A percentile compares a stretch with the other conserved stretches of the same genome.
phyloP scores from a whole-genome alignment of 148 eudicot species.

The Rhododendron mucronatum region DNA sequence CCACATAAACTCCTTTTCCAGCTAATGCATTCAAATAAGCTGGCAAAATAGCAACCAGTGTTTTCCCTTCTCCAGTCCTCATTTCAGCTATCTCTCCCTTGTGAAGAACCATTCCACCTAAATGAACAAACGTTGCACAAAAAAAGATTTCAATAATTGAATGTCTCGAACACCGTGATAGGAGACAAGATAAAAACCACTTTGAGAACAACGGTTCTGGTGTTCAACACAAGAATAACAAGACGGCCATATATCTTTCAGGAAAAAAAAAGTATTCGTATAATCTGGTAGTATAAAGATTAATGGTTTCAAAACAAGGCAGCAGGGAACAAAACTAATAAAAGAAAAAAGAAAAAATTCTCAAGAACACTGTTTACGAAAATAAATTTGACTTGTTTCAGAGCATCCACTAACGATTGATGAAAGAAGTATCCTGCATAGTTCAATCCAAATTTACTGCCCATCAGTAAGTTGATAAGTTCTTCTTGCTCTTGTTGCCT shows the following conservation, averaged over 20 bases:
- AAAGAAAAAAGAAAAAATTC: background rate
- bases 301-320: background rate
- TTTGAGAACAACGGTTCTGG: background rate
- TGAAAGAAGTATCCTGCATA: background rate
- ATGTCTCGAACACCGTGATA: background rate
- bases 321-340: background rate
- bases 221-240: background rate
- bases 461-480: background rate
- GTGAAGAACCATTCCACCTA: conserved; percentile 97
- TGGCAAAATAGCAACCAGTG: conserved; percentile 90
- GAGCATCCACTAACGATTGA: background rate
- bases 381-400: background rate
- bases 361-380: background rate
- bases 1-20: conserved; percentile 88
- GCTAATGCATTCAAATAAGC: conserved; percentile 89
- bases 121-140: background rate
- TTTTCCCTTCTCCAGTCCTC: conserved; percentile 99
- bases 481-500: background rate
- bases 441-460: background rate
- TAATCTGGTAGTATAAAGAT: background rate
- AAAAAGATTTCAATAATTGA: background rate
- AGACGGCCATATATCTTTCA: background rate
- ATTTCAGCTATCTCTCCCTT: conserved; percentile 95
- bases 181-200: background rate
- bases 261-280: background rate